These are phyloP conservation scores for Hepatocystis sp. DNA, from an alignment of 169 alveolate species.

Conservation along the genomic window DNA sequence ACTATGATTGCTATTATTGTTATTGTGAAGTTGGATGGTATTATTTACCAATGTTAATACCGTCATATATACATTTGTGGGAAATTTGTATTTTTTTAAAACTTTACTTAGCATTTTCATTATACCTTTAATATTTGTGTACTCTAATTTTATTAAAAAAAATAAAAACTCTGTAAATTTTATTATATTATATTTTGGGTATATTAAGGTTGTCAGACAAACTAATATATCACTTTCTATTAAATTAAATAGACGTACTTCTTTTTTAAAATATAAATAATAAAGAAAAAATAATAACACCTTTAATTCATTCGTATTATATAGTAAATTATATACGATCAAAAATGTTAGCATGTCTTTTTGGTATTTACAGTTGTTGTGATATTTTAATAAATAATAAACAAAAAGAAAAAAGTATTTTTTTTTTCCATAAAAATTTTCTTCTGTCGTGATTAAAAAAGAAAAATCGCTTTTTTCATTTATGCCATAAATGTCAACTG, in stretches of 20 bases:
- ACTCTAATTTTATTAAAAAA: conserved; percentile 23
- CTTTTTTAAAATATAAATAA: conserved; percentile 38
- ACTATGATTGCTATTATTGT: conserved; percentile 5
- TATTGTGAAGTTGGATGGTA: conserved; percentile 16
- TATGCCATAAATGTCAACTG: no score
- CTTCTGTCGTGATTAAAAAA: no score
- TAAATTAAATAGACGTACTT: conserved; percentile 23
- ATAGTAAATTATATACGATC: conserved; percentile 6
- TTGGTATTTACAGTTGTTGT: not conserved
- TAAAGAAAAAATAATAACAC: conserved; percentile 11
- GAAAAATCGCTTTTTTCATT: no score
- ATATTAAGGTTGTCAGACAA: conserved; percentile 4
- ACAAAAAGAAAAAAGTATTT: conserved; percentile 35
- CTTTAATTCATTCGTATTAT: conserved; percentile 13
- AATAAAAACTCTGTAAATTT: conserved; percentile 29
- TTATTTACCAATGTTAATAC: conserved; percentile 26
- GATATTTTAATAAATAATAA: conserved; percentile 19
- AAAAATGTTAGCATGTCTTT: conserved; percentile 3
- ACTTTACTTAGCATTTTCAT: conserved; percentile 21
- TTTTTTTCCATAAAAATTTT: conserved; percentile 11
- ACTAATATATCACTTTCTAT: conserved; percentile 24
- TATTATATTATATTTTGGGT: conserved; percentile 18
- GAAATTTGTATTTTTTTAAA: conserved; percentile 33
- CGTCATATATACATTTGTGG: conserved; percentile 30
- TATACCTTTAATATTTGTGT: conserved; percentile 19